Evolutionary conservation across 352 stramenopile species (phyloP), one percentile per base, ranked within the genome.

Genomic region (Globisporangium yorkense): DNA sequence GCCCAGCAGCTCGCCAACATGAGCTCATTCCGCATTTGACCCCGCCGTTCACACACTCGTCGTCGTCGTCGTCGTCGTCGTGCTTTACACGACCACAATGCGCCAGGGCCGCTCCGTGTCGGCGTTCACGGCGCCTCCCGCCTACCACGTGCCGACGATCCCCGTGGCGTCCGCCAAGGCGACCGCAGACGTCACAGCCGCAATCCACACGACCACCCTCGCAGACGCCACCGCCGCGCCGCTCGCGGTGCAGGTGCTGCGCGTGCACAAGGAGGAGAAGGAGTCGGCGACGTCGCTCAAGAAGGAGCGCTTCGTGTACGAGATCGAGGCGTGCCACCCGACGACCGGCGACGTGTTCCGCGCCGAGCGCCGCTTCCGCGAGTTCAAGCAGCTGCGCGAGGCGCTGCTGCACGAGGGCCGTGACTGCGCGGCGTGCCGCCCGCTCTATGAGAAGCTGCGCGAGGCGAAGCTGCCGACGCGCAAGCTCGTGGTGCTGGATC

Each of bases 231-330:
- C 29, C 21, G 29, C 18, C 18, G 51, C 68, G 18, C 66, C 75
- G 40, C 62, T 87, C 10, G 65, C 76, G 0, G 79, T 85, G 47
- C 79, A 84, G 33, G 75, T 89, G 18, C 49, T 89, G 49, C 66
- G 76, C 47, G 86, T 84, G 45, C 77, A 67, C 40, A 58, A 73
- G 5, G 76, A 87, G 58, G 68, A 74, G 65, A 89, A 89, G 56
- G 57, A 76, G 33, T 8, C 20, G 20, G 48, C 54, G 18, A 27
- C 53, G 37, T 69, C 73, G 33, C 63, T 87, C 58, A 84, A 82
- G 63, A 88, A 81, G 67, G 75, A 63, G 40, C 76, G 74, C 47
- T 89, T 89, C 44, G 77, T 89, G 63, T 89, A 87, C 68, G 74
- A 86, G 60, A 82, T 89, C 59, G 79, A 89, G 70, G 80, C 79